A percentile compares a stretch with the other conserved stretches of the same genome.
phyloP scores from a whole-genome alignment of 2,329 filamentous ascomycete species.

The Botrytis fabae region DNA sequence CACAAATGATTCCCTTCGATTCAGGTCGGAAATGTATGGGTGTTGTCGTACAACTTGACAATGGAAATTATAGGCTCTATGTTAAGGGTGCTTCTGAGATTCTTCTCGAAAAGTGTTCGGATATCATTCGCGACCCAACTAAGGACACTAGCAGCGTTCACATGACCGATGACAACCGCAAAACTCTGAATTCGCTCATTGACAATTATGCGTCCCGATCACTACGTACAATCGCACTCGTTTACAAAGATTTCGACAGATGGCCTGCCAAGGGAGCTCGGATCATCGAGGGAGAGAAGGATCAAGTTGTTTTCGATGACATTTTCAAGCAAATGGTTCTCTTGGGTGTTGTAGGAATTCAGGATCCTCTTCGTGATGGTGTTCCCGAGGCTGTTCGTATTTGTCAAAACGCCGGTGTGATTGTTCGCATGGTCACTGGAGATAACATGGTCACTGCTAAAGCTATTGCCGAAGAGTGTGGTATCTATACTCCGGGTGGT shows the following conservation, averaged over 20 bases:
- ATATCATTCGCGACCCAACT: slow-evolving; percentile 57
- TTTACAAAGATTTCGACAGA: slow-evolving; percentile 70
- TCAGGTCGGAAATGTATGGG: slow-evolving; percentile 66
- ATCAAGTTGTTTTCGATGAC: slow-evolving; percentile 64
- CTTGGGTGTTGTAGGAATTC: slow-evolving; percentile 70
- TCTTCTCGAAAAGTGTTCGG: slow-evolving; percentile 46
- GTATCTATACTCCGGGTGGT: slow-evolving; percentile 55
- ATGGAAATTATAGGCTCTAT: slow-evolving; percentile 47
- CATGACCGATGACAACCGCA: slow-evolving; percentile 58
- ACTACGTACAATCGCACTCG: slow-evolving; percentile 71
- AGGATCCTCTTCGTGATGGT: slow-evolving; percentile 69
- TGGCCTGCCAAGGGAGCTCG: slow-evolving; percentile 64
- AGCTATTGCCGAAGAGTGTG: slow-evolving; percentile 73
- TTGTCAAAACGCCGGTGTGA: slow-evolving; percentile 67
- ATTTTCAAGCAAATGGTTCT: slow-evolving; percentile 73
- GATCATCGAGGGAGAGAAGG: slow-evolving; percentile 58
- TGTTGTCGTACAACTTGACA: slow-evolving; percentile 56
- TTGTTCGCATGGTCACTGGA: slow-evolving; percentile 73
- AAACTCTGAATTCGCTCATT: slow-evolving; percentile 56
- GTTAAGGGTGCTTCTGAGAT: slow-evolving; percentile 58
- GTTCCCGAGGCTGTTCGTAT: slow-evolving; percentile 67
- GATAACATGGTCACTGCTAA: slow-evolving; percentile 72
- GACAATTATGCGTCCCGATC: slow-evolving; percentile 64
- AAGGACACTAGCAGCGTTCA: slow-evolving; percentile 54
- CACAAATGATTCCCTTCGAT: slow-evolving; percentile 49